Evolutionary conservation across 2,329 filamentous ascomycete genomes (phyloP).

Genomic region (Fusarium multiceps): DNA sequence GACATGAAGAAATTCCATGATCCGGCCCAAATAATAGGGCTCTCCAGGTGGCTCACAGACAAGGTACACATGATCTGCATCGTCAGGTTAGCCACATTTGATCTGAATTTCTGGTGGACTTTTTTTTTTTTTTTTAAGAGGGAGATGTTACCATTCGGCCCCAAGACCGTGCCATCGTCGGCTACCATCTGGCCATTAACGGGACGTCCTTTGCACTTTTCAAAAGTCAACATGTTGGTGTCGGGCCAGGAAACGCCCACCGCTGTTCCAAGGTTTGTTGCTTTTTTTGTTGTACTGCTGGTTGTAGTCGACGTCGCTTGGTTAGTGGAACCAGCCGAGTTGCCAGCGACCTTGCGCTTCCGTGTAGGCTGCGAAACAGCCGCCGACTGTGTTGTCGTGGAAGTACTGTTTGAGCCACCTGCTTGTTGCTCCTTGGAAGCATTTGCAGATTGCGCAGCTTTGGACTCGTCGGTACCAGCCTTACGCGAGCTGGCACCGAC

Average conservation of each 20-base stretch:
- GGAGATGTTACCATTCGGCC: constrained; percentile 77
- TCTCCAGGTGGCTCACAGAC: constrained; percentile 97
- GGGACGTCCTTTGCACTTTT: constrained; percentile 73
- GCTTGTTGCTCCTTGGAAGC: constrained; percentile 52
- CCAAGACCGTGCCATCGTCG: constrained; percentile 88
- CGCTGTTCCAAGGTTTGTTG: constrained; percentile 48
- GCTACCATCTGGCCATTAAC: constrained; percentile 84
- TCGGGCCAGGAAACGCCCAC: constrained; percentile 63
- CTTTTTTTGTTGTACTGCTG: constrained; percentile 42
- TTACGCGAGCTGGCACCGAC: constrained; percentile 56
- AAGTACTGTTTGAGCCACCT: constrained; percentile 42
- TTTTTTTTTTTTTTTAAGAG: constrained; percentile 25
- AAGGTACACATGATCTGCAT: constrained; percentile 84
- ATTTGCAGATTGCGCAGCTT: constrained; percentile 50
- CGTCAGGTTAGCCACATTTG: constrained; percentile 49
- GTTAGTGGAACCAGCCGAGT: constrained; percentile 41
- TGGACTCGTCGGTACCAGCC: constrained; percentile 55
- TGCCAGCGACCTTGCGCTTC: constrained; percentile 82
- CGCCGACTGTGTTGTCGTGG: constrained; percentile 62
- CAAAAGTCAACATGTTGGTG: constrained; percentile 91
- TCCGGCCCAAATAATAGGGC: constrained; percentile 95
- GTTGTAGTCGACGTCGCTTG: constrained; percentile 34
- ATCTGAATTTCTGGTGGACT: constrained; percentile 38
- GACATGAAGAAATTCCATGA: constrained; percentile 96
- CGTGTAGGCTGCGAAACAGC: constrained; percentile 67